Evolutionary conservation across 495 filamentous ascomycete genomes (phyloP).

Genomic region (Hamigera avellanea): DNA sequence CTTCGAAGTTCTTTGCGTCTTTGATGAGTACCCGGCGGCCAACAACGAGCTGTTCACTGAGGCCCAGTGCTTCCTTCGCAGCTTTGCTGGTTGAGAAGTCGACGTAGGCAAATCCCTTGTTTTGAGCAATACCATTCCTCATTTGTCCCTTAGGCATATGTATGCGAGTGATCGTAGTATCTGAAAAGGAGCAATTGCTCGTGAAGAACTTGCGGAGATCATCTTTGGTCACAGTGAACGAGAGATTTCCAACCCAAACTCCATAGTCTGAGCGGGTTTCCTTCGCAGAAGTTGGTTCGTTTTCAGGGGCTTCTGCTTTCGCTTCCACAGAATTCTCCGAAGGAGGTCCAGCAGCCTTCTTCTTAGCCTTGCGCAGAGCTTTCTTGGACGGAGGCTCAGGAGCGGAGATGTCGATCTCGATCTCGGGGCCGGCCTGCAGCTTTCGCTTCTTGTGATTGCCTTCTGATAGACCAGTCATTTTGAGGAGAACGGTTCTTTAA

Average conservation of each 20-base stretch:
- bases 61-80: slow-evolving; percentile 57
- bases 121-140: slow-evolving; percentile 41
- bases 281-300: slow-evolving; percentile 21
- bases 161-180: slow-evolving; percentile 64
- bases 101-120: slow-evolving; percentile 92
- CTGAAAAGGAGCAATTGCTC: slow-evolving; percentile 53
- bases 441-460: slow-evolving; percentile 57
- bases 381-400: slow-evolving; percentile 94
- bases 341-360: slow-evolving; percentile 36
- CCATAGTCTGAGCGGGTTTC: slow-evolving; percentile 65
- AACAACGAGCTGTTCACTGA: slow-evolving; percentile 66
- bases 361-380: slow-evolving; percentile 68
- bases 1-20: slow-evolving; percentile 73
- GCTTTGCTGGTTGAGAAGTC: slow-evolving; percentile 66
- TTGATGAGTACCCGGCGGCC: slow-evolving; percentile 86
- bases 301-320: slow-evolving; percentile 15
- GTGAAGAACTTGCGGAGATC: slow-evolving; percentile 68
- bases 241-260: slow-evolving; percentile 93
- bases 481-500: too few relatives aligned
- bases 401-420: slow-evolving; percentile 78
- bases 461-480: slow-evolving; percentile 23
- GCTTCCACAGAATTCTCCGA: slow-evolving; percentile 21
- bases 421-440: slow-evolving; percentile 44
- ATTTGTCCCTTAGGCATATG: slow-evolving; percentile 54
- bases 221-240: slow-evolving; percentile 60